Conservation (phyloP, 192 early-diverging fungal genomes). For the Linderina pennispora region DNA sequence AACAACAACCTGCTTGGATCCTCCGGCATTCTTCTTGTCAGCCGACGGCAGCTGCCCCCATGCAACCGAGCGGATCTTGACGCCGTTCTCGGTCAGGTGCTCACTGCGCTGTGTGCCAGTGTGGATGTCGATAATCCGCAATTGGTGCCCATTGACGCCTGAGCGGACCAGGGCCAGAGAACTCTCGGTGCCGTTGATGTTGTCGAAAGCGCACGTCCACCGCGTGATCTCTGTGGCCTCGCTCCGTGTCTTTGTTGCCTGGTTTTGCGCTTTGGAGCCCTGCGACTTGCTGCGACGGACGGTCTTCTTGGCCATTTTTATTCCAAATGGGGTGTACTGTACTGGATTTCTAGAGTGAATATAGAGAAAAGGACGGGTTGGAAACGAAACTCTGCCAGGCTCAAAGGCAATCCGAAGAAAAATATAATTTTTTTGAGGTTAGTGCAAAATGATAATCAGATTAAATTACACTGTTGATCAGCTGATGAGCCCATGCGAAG, state of each 20-base stretch:
- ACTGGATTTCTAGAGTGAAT: background rate
- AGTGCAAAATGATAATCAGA: no score
- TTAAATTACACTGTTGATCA: no score
- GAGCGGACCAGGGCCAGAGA: constrained; percentile 34
- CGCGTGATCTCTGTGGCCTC: background rate
- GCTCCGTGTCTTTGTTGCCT: constrained; percentile 6
- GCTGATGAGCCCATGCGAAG: no score
- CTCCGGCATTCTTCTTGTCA: background rate
- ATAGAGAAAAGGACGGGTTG: background rate
- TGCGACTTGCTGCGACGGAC: constrained; percentile 27
- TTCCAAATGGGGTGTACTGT: background rate
- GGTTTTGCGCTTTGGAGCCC: background rate
- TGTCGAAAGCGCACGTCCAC: constrained; percentile 31
- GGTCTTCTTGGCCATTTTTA: constrained; percentile 29
- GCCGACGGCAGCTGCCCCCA: constrained; percentile 8
- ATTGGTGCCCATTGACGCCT: constrained; percentile 17
- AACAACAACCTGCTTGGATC: constrained; percentile 2
- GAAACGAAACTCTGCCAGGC: no score
- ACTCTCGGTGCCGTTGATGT: constrained; percentile 2
- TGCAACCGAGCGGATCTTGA: constrained; percentile 7
- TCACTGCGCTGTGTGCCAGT: constrained; percentile 36
- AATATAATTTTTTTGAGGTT: no score
- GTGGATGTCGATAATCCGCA: constrained; percentile 40
- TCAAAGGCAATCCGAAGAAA: no score
- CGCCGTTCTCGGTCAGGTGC: constrained; percentile 5